phyloP scores from a whole-genome alignment of 176 grass and related monocot species.

The Zoysia japonica region DNA sequence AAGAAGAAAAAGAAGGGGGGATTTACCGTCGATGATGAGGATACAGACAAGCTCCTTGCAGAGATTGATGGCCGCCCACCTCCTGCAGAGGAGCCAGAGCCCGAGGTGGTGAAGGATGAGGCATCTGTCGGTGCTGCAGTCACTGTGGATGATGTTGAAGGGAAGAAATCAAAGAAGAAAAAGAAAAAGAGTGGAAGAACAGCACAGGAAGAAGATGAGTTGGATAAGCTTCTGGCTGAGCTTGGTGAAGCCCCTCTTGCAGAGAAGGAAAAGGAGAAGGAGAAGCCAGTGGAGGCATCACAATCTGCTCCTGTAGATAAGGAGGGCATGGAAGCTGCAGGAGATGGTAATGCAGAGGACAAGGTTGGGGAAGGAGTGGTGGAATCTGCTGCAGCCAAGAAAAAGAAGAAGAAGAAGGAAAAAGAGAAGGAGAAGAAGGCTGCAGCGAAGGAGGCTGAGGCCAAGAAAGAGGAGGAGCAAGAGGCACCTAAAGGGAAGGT shows the following conservation, averaged over 20 bases:
- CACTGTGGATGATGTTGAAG: conserved; percentile 49
- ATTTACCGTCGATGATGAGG: conserved; percentile 58
- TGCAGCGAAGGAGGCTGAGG: conserved; percentile 53
- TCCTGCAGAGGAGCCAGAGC: conserved; percentile 37
- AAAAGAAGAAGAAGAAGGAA: conserved; percentile 98
- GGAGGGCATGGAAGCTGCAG: conserved; percentile 47
- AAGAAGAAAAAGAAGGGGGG: conserved; percentile 95
- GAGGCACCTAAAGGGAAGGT: conserved; percentile 72
- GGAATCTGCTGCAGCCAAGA: conserved; percentile 79
- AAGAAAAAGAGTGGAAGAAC: conserved; percentile 89
- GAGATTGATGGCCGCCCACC: conserved; percentile 43
- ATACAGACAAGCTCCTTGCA: conserved; percentile 57
- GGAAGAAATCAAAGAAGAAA: conserved; percentile 91
- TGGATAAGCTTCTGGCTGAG: conserved; percentile 77
- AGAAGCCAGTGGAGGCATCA: conserved; percentile 9
- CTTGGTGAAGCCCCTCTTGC: conserved; percentile 39
- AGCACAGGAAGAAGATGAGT: conserved; percentile 83
- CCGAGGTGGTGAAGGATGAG: conserved; percentile 19
- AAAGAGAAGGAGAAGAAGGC: conserved; percentile 96
- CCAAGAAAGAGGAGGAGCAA: conserved; percentile 52
- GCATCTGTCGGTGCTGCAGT: conserved; percentile 7
- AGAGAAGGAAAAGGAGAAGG: conserved; percentile 32
- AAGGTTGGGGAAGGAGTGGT: conserved; percentile 72
- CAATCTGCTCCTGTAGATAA: conserved; percentile 37
- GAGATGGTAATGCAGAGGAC: conserved; percentile 52